Conservation (phyloP, 805 yeast genomes). For the Allodekkera sacchari region DNA sequence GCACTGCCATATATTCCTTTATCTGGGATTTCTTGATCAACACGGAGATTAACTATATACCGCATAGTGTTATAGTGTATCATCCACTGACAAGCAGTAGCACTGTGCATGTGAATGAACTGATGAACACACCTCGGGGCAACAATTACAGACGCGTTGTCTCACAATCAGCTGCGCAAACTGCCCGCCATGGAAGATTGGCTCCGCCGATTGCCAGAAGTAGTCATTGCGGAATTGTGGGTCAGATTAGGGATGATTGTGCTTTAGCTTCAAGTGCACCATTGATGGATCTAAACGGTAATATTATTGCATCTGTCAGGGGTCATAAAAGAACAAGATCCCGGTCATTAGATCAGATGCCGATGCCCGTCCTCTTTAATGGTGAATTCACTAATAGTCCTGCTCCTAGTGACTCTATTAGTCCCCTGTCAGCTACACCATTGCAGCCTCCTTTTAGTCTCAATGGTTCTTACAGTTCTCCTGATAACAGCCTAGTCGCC, state of each 20-base stretch:
- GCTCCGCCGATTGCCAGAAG: too few species aligned
- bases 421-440: too few species aligned
- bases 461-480: too few species aligned
- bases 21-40: constrained; percentile 24
- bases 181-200: too few species aligned
- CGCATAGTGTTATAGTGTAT: constrained; percentile 20
- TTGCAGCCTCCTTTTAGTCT: too few species aligned
- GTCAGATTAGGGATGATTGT: not conserved
- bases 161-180: constrained; percentile 1
- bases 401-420: too few species aligned
- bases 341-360: constrained; percentile 24
- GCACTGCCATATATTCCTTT: constrained; percentile 20
- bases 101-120: not conserved
- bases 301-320: constrained; percentile 5
- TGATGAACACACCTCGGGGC: too few species aligned
- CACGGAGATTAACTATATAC: constrained; percentile 12
- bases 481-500: too few species aligned
- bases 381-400: not conserved
- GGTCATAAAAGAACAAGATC: constrained; percentile 29
- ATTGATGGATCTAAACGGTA: not conserved
- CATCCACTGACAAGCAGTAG: too few species aligned
- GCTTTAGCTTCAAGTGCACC: not conserved
- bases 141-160: not conserved
- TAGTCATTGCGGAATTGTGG: too few species aligned
- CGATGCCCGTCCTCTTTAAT: constrained; percentile 5